phyloP scores from a whole-genome alignment of 148 eudicot genomes.

The Tetragonia tetragonoides region DNA sequence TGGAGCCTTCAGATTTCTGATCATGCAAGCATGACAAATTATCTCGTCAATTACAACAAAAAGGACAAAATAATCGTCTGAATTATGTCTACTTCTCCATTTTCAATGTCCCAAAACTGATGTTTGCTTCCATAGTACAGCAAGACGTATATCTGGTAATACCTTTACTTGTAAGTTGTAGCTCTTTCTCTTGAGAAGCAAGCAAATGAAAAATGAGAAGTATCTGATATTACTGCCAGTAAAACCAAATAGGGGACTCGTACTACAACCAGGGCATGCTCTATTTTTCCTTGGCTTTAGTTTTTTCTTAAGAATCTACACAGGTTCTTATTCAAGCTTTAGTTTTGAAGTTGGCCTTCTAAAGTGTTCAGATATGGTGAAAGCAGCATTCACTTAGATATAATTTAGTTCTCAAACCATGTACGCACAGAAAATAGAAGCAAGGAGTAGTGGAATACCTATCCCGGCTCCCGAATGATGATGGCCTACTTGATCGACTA shows the following conservation, averaged over 20 bases:
- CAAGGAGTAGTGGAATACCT: conserved; percentile 51
- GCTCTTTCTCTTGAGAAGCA: not conserved
- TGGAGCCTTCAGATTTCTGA: not conserved
- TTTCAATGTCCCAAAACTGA: not conserved
- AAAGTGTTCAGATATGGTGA: not conserved
- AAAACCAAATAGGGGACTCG: not conserved
- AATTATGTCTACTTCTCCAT: not conserved
- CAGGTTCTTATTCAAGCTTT: not conserved
- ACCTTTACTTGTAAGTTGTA: not conserved
- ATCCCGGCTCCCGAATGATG: conserved; percentile 68
- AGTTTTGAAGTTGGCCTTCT: not conserved
- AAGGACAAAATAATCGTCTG: not conserved
- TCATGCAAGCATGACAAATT: not conserved
- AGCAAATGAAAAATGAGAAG: not conserved
- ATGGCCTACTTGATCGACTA: conserved; percentile 47
- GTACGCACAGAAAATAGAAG: not conserved
- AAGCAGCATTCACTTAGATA: not conserved
- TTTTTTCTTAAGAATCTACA: not conserved
- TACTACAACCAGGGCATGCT: not conserved
- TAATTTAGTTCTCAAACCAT: not conserved
- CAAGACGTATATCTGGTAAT: not conserved
- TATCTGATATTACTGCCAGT: not conserved
- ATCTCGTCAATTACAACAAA: not conserved
- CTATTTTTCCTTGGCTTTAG: not conserved
- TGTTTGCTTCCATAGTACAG: not conserved